Conservation (phyloP, 106 monocot genomes). For the Dioscorea zingiberensis region DNA sequence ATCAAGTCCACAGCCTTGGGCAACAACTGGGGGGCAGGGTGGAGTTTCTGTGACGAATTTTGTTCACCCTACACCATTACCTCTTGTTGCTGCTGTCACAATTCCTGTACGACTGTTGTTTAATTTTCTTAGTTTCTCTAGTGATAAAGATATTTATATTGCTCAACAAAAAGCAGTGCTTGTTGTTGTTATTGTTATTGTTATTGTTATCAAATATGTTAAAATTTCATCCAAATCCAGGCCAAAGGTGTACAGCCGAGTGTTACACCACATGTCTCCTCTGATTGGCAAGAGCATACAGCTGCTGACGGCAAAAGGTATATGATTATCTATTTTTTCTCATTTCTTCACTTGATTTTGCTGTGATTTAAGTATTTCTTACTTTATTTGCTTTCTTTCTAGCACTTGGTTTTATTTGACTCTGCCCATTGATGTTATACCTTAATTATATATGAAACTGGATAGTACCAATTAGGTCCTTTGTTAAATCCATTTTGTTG, state of each 20-base stretch:
- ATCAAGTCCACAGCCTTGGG: background rate
- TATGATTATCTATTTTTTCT: background rate
- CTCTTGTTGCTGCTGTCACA: background rate
- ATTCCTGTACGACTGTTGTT: constrained; percentile 3
- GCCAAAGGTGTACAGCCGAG: background rate
- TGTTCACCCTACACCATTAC: background rate
- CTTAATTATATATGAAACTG: background rate
- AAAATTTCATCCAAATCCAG: background rate
- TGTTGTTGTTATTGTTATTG: background rate
- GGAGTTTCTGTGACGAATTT: background rate
- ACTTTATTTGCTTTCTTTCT: background rate
- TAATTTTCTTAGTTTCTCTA: background rate
- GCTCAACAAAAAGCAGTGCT: no score
- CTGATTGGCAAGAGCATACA: constrained; percentile 16
- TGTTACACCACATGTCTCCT: background rate
- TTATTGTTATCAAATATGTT: no score
- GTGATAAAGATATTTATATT: background rate
- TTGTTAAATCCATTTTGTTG: background rate
- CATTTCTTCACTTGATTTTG: background rate
- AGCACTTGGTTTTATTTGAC: background rate
- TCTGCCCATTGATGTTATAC: background rate
- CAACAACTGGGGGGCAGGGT: background rate
- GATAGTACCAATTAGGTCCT: background rate
- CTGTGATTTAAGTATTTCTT: no score
- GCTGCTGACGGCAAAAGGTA: constrained; percentile 16